Conservation (phyloP, 2,329 filamentous ascomycete genomes). For the Phoma sp. region DNA sequence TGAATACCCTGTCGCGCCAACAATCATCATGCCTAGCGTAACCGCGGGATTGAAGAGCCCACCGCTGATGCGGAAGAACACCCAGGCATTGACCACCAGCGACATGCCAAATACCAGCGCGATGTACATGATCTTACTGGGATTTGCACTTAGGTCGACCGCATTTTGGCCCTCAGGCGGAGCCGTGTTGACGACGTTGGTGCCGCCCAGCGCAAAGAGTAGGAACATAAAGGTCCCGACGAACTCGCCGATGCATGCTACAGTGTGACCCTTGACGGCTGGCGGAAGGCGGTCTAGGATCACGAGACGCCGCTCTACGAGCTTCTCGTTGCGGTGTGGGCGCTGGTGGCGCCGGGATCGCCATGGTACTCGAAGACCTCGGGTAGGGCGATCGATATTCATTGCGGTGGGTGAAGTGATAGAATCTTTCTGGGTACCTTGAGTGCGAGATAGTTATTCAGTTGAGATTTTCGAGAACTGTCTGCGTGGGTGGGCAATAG, state of each 20-base stretch:
- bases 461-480: too few species aligned
- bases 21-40: slow-evolving; percentile 21
- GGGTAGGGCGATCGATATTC: slow-evolving; percentile 17
- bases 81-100: background rate
- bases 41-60: background rate
- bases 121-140: slow-evolving; percentile 37
- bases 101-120: slow-evolving; percentile 40
- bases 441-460: too few species aligned
- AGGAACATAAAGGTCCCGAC: slow-evolving; percentile 53
- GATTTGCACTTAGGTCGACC: slow-evolving; percentile 22
- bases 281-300: slow-evolving; percentile 14
- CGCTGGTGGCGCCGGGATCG: slow-evolving; percentile 7
- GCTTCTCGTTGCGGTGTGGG: slow-evolving; percentile 3
- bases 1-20: slow-evolving; percentile 52
- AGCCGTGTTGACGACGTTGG: slow-evolving; percentile 40
- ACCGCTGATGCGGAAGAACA: slow-evolving; percentile 1
- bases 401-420: background rate
- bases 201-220: slow-evolving; percentile 31
- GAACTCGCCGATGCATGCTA: slow-evolving; percentile 47
- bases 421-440: too few species aligned
- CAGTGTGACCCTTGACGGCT: slow-evolving; percentile 11
- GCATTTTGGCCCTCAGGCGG: slow-evolving; percentile 17
- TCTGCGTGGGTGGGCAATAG: too few species aligned
- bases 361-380: slow-evolving; percentile 15
- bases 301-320: slow-evolving; percentile 7